Evolutionary conservation across 2,329 filamentous ascomycete species (phyloP).

Genomic region (Nigrospora sphaerica): DNA sequence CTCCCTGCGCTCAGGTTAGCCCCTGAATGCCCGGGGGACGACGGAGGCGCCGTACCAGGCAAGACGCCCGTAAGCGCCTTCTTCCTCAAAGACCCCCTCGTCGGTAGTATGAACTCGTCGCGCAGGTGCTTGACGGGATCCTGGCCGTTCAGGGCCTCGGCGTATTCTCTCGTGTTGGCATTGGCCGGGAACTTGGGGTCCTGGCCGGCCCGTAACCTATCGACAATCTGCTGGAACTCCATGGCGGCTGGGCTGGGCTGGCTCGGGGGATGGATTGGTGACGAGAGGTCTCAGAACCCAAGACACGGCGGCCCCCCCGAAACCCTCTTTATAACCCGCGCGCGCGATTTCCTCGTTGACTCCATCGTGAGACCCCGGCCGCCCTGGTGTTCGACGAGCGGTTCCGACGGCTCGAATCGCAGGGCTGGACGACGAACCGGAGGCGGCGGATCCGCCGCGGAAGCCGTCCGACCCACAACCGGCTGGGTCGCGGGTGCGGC

Average conservation of each 20-base stretch:
- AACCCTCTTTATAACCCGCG: not conserved
- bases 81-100: slow-evolving; percentile 62
- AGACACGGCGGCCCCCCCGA: no score
- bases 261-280: no score
- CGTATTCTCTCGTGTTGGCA: slow-evolving; percentile 40
- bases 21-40: not conserved
- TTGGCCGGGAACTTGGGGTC: slow-evolving; percentile 38
- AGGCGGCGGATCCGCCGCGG: no score
- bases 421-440: no score
- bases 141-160: slow-evolving; percentile 47
- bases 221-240: slow-evolving; percentile 30
- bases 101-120: slow-evolving; percentile 70
- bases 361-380: no score
- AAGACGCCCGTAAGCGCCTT: slow-evolving; percentile 44
- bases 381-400: no score
- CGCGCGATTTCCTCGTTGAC: no score
- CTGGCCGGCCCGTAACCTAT: slow-evolving; percentile 32
- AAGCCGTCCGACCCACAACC: no score
- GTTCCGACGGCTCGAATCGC: no score
- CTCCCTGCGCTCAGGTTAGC: not conserved
- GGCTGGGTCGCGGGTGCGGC: no score
- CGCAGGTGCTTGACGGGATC: slow-evolving; percentile 57
- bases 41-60: slow-evolving; percentile 24
- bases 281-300: no score
- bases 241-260: slow-evolving; percentile 36